These are phyloP conservation scores for Phlebopus sp. DNA, from an alignment of 1,284 basidiomycete species.

Conservation along the genomic window DNA sequence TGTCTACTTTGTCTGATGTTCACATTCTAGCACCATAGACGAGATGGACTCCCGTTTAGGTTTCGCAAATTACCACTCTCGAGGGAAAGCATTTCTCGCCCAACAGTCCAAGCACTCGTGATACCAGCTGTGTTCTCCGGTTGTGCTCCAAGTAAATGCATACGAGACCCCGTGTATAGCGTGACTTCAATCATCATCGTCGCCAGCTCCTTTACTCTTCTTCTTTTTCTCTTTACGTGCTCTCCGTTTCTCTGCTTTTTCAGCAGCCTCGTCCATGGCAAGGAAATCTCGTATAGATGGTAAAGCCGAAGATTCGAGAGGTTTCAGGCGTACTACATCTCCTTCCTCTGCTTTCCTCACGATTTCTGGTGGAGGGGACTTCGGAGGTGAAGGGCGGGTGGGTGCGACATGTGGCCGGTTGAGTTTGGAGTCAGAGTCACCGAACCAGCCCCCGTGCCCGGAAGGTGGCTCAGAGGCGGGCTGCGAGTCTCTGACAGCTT, in stretches of 20 bases:
- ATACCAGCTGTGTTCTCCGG: conserved; percentile 5
- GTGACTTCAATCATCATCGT: conserved; percentile 27
- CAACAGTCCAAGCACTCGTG: conserved; percentile 8
- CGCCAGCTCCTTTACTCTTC: conserved; percentile 38
- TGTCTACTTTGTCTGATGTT: neutral
- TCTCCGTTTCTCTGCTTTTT: conserved; percentile 60
- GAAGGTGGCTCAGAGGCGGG: neutral
- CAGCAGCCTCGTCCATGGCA: conserved; percentile 66
- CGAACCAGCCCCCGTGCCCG: conserved; percentile 22
- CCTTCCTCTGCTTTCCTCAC: conserved; percentile 39
- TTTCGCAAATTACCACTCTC: conserved; percentile 69
- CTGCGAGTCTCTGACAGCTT: neutral
- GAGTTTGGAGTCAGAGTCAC: conserved; percentile 15
- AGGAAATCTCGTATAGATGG: conserved; percentile 81
- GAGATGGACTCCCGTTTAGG: conserved; percentile 74
- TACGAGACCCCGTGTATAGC: neutral
- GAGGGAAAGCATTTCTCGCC: conserved; percentile 44
- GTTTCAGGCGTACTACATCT: conserved; percentile 54
- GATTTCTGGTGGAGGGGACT: conserved; percentile 10
- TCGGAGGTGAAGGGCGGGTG: conserved; percentile 14
- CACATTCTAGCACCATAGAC: conserved; percentile 60
- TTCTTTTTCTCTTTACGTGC: conserved; percentile 79
- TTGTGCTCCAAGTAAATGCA: neutral
- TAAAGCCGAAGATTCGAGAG: conserved; percentile 70
- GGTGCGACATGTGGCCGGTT: neutral